Base-by-base conservation (phyloP, 2,329 filamentous ascomycete species). In the Colletotrichum orchidophilum region DNA sequence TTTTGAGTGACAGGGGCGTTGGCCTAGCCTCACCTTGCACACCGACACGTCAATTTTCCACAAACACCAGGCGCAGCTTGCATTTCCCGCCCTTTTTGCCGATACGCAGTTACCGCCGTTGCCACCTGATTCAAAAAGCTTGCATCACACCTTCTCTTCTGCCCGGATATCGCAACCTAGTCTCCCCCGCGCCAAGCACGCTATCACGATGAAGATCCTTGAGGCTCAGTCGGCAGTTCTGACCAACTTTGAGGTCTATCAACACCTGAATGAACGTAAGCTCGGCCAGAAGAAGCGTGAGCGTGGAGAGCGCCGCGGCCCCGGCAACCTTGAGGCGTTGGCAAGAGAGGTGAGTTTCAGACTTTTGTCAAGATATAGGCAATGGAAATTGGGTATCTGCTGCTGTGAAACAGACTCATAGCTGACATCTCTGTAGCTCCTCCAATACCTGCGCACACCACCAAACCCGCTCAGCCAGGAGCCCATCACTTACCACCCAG, bases 191-290 rank as follows among this genome's bases (percentile, higher is more conserved):
- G 31, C 42, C 66, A 63, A 66, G 52, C 63, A 57, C 42, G 15
- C 49, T 24, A 26, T 60, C 75, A 79, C 42, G 24, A 91, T 92
- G 90, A 92, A 93, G 87, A 88, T 95, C 77, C 82, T 94, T 75
- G 92, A 93, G 77, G 85, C 92, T 3, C 91, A 94, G 78, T 89
- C 89, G 33, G 91, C 91, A 5, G 86, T 91, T 52, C 84, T 95
- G 77, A 89, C 90, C 78, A 94, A 94, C 80, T 92, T 89, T 74
- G 93, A 94, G 84, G 92, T 94, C 73, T 91, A 91, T 76, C 84
- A 87, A 67, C 92, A 93, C 75, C 81, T 94, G 49, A 81, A 82
- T 6, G 86, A 91, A 57, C 87, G 90, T 76, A 85, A 85, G 62
- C 80, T 83, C 66, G 82, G 83, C 58, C 87, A 90, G 75, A 85